Base-by-base conservation (phyloP, 495 filamentous ascomycete species). In the Clavariopsis aquatica region DNA sequence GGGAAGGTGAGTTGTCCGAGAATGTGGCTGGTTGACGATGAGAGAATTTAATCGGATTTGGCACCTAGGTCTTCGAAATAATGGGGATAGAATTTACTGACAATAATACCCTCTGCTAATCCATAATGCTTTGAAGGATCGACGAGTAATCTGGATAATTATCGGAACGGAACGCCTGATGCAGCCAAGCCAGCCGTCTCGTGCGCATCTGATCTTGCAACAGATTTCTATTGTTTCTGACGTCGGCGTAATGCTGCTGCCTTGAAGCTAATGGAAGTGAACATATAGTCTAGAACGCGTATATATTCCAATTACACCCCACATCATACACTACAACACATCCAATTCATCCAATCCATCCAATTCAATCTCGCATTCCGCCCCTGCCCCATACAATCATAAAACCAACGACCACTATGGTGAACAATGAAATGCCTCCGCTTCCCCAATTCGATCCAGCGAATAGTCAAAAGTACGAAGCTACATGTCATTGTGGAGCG, bases 401-500 rank as follows among this genome's bases (percentile, higher is more conserved):
- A n/a, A n/a, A n/a, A 34, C 20, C 26, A 5, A 36, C 52, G 19
- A 41, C 52, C 3, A 62, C 49, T 13, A 62, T 62, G 60, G 23
- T 13, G 22, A 34, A 59, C 27, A 26, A 58, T 19, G 29, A 41
- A 3, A 23, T 43, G 23, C 45, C 41, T 20, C 49, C 46, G 13
- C 57, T 61, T 9, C 49, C 57, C 31, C 13, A 45, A 9, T 57
- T 41, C 49, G 53, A 53, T 46, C 15, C 58, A 19, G 15, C 58
- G 7, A 28, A 67, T 47, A 27, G 29, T 20, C 28, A 55, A 43
- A 64, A 34, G 1, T 71, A 71, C 65, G 28, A 64, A 28, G 69
- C 54, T n/a, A 60, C 43, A 22, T 77, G 76, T 53, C 73, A 77
- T 53, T 75, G 76, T 68, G 66, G 72, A 36, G 46, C 60, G 1